A percentile compares a stretch with the other conserved stretches of the same genome.
Evolutionary conservation across 805 yeast species (phyloP).

Genomic region (Ogataea haglerorum): DNA sequence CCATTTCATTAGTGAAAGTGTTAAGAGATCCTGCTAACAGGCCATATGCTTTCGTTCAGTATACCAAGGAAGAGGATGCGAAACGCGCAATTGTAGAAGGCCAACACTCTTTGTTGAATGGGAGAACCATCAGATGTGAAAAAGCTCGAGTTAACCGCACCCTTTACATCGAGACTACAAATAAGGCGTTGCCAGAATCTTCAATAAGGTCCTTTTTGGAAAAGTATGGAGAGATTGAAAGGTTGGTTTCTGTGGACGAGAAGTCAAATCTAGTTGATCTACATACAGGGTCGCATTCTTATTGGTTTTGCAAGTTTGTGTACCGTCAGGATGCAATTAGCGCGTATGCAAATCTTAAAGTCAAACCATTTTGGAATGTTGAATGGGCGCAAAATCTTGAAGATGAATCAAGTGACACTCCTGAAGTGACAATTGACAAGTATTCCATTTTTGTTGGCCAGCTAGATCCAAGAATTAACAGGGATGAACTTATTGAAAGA

Average conservation of each 20-base stretch:
- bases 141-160: conserved; percentile 91
- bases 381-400: conserved; percentile 89
- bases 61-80: conserved; percentile 67
- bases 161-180: conserved; percentile 49
- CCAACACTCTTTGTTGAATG: conserved; percentile 66
- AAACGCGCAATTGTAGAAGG: conserved; percentile 62
- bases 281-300: conserved; percentile 18
- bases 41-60: conserved; percentile 93
- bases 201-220: conserved; percentile 40
- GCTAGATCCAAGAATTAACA: conserved; percentile 51
- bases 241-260: conserved; percentile 43
- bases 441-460: conserved; percentile 79
- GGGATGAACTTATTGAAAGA: conserved; percentile 52
- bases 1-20: conserved; percentile 70
- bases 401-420: conserved; percentile 34
- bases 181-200: conserved; percentile 20
- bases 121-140: conserved; percentile 80
- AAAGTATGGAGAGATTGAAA: conserved; percentile 75
- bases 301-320: conserved; percentile 75
- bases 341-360: conserved; percentile 69
- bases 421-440: conserved; percentile 56
- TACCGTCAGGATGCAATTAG: conserved; percentile 85
- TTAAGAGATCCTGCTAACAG: conserved; percentile 75
- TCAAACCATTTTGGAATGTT: conserved; percentile 51
- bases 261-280: conserved; percentile 28